Base-by-base conservation (phyloP, 352 stramenopile species). In the Pythium diclinum region DNA sequence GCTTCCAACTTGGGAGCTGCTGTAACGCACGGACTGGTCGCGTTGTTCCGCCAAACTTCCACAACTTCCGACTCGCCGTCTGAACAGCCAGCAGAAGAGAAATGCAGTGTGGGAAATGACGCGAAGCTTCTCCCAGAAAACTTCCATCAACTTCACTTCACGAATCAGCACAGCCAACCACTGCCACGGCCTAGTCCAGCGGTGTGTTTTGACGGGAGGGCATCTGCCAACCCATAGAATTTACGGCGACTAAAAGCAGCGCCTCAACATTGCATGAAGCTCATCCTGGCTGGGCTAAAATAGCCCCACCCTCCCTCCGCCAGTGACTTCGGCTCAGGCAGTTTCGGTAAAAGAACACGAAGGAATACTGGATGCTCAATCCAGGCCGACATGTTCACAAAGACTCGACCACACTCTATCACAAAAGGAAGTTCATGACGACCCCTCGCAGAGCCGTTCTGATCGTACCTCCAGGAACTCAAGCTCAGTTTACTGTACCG, bases 11-110 rank as follows among this genome's bases (percentile, higher is more conserved):
- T 28, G 25, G 25, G 25, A 28, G 25, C 25, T 28, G 25, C 44
- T 30, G 44, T 48, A 61, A 51, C 61, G 42, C 8, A 16, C 14
- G 19, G 32, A 44, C 28, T 57, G 51, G 46, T 49, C 32, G 42
- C 32, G 3, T 34, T 62, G 53, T 67, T 67, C 52, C 38, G 56
- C 59, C 19, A 49, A 59, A 61, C 51, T 61, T 55, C 40, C 25
- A 28, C 25, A 28, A 28, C 25, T 28, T 28, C 25, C 9, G 38
- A 57, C 34, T 65, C 21, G 49, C 59, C 51, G 42, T 3, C 48
- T 55, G 48, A 38, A 55, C 28, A 55, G 48, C 44, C 17, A 51
- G 44, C 16, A 49, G 17, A 51, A 25, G 16, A 48, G 16, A 48
- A 48, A 21, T 17, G 4, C 16, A 25, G 4, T 8, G 42, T 21